phyloP scores from a whole-genome alignment of 2,329 filamentous ascomycete species.

The Scopulariopsis brevicaulis region DNA sequence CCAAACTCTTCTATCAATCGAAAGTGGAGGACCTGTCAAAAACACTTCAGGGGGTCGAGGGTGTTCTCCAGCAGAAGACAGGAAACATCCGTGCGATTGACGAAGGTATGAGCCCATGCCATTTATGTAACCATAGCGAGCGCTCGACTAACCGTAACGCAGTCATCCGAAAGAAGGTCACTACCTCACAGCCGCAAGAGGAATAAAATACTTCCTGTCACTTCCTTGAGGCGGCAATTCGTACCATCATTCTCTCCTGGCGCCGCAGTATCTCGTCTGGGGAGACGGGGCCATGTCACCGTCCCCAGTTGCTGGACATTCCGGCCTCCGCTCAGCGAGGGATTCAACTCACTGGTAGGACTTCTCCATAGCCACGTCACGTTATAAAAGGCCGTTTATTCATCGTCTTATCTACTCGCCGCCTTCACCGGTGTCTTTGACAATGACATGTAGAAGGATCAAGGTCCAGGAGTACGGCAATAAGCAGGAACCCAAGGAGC shows the following conservation, averaged over 20 bases:
- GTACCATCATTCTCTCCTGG: not conserved
- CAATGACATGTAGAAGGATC: not conserved
- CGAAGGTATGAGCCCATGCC: slow-evolving; percentile 47
- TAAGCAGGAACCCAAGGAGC: not conserved
- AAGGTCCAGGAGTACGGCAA: not conserved
- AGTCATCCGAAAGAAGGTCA: slow-evolving; percentile 27
- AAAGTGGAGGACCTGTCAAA: slow-evolving; percentile 41
- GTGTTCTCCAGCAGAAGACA: slow-evolving; percentile 58
- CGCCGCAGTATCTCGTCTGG: not conserved
- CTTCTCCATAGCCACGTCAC: not conserved
- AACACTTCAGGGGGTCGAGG: slow-evolving; percentile 45
- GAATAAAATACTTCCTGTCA: not conserved
- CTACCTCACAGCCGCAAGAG: slow-evolving; percentile 11
- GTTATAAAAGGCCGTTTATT: not conserved
- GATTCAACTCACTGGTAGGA: not conserved
- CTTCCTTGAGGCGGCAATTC: not conserved
- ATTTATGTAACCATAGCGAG: not conserved
- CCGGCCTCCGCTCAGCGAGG: not conserved
- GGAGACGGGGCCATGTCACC: not conserved
- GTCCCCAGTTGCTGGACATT: not conserved
- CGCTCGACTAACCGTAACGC: slow-evolving; percentile 3
- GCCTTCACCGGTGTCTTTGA: not conserved
- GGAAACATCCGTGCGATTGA: slow-evolving; percentile 79
- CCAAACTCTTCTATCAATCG: slow-evolving; percentile 42
- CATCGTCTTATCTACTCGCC: not conserved